phyloP scores from a whole-genome alignment of 202 grass and related monocot genomes.

The Saccharum hybrid region DNA sequence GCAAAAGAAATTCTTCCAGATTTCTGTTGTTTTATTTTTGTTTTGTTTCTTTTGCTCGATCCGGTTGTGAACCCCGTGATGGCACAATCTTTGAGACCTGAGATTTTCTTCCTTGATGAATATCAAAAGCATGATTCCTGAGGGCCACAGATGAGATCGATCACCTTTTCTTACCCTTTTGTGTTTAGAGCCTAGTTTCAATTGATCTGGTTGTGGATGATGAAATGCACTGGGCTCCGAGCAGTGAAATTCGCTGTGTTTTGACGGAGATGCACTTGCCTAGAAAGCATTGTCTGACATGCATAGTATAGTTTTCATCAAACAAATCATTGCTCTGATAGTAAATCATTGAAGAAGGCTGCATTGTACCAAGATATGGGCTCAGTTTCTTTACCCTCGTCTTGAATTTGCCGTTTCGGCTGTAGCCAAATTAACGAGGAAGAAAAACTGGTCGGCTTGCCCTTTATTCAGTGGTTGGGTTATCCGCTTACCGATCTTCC shows the following conservation, averaged over 20 bases:
- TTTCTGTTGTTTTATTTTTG: neutral
- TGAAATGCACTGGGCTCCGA: slow-evolving; percentile 99
- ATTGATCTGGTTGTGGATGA: slow-evolving; percentile 52
- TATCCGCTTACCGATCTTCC: slow-evolving; percentile 63
- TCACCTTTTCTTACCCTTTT: neutral
- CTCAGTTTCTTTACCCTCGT: slow-evolving; percentile 15
- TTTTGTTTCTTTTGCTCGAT: neutral
- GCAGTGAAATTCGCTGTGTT: slow-evolving; percentile 52
- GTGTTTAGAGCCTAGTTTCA: neutral
- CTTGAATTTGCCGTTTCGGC: slow-evolving; percentile 55
- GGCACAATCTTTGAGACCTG: slow-evolving; percentile 99
- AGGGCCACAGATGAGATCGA: slow-evolving; percentile 41
- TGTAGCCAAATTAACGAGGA: slow-evolving; percentile 58
- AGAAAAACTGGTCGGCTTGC: slow-evolving; percentile 65
- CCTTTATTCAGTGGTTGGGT: slow-evolving; percentile 13
- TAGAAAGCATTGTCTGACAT: slow-evolving; percentile 93
- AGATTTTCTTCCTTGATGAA: slow-evolving; percentile 72
- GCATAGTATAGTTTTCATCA: rapidly evolving
- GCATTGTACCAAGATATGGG: slow-evolving; percentile 61
- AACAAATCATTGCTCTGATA: neutral
- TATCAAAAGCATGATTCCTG: slow-evolving; percentile 73
- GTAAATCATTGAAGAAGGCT: slow-evolving; percentile 1
- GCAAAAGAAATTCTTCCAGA: neutral
- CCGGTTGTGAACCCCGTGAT: slow-evolving; percentile 59
- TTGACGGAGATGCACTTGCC: slow-evolving; percentile 90